phyloP scores from a whole-genome alignment of 192 early-diverging fungal species.

The Podila minutissima region DNA sequence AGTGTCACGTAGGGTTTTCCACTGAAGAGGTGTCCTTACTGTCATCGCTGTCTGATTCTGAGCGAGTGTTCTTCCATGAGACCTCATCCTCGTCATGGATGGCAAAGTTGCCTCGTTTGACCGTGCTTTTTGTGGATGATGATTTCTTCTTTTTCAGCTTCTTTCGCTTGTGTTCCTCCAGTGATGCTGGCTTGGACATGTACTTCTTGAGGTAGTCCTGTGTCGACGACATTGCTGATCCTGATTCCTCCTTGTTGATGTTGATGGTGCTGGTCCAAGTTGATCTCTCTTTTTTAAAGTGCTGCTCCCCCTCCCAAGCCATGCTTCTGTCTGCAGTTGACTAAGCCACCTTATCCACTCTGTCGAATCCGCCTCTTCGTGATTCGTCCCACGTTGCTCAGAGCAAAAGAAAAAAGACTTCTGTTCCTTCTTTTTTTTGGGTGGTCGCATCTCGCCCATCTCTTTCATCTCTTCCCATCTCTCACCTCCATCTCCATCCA shows the following conservation, averaged over 20 bases:
- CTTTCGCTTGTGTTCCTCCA: constrained; percentile 35
- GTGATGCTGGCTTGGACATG: constrained; percentile 42
- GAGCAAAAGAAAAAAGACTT: no score
- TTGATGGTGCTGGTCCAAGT: background rate
- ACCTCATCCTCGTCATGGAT: constrained; percentile 50
- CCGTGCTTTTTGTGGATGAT: constrained; percentile 2
- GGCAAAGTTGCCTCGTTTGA: constrained; percentile 43
- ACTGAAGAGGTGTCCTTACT: background rate
- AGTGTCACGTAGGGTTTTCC: no score
- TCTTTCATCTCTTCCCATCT: background rate
- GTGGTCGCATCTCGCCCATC: no score
- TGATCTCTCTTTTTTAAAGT: background rate
- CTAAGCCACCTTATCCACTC: no score
- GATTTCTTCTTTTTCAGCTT: constrained; percentile 32
- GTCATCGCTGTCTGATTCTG: constrained; percentile 43
- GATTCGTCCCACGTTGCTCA: no score
- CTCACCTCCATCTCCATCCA: background rate
- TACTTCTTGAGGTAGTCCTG: constrained; percentile 52
- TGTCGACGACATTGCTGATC: constrained; percentile 29
- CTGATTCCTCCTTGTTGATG: background rate
- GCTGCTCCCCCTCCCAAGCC: no score
- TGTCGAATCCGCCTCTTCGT: no score
- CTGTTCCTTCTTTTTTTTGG: no score
- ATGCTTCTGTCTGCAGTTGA: no score
- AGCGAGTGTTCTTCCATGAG: constrained; percentile 34